Percentiles rank a stretch among this genome's conserved stretches.
Evolutionary conservation across 2,329 filamentous ascomycete species (phyloP).

Genomic region (Graphium sp.): DNA sequence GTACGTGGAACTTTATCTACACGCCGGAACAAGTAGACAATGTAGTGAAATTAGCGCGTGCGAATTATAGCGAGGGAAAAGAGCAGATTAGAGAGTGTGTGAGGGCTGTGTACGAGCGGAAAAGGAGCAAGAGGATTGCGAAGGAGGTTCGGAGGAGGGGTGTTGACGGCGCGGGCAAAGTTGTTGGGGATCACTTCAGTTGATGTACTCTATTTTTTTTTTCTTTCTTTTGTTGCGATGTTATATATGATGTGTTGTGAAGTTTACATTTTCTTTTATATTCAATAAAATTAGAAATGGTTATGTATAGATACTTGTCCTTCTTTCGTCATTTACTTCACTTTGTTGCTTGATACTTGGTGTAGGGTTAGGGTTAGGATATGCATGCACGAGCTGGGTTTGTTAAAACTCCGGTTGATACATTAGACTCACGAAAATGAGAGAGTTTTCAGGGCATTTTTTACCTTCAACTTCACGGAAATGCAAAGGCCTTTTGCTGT

Average conservation of each 20-base stretch:
- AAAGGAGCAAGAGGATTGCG: constrained; percentile 52
- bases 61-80: constrained; percentile 73
- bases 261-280: no score
- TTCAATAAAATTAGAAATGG: no score
- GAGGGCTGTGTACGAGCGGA: constrained; percentile 80
- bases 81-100: constrained; percentile 66
- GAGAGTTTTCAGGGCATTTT: not conserved
- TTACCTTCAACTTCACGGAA: not conserved
- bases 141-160: constrained; percentile 21
- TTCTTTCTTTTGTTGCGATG: no score
- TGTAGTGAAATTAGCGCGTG: constrained; percentile 64
- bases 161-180: constrained; percentile 29
- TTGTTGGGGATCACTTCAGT: constrained; percentile 52
- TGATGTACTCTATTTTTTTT: not conserved
- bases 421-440: no score
- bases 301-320: no score
- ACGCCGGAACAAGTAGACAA: constrained; percentile 78
- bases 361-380: no score
- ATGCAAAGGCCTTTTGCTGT: no score
- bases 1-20: constrained; percentile 97
- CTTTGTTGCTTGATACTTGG: no score
- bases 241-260: no score
- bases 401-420: no score
- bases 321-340: no score
- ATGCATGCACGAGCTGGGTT: no score